Percentiles rank a stretch among this genome's conserved stretches.
Conservation (phyloP, 768 basidiomycete species). For the Roridomyces roridus region DNA sequence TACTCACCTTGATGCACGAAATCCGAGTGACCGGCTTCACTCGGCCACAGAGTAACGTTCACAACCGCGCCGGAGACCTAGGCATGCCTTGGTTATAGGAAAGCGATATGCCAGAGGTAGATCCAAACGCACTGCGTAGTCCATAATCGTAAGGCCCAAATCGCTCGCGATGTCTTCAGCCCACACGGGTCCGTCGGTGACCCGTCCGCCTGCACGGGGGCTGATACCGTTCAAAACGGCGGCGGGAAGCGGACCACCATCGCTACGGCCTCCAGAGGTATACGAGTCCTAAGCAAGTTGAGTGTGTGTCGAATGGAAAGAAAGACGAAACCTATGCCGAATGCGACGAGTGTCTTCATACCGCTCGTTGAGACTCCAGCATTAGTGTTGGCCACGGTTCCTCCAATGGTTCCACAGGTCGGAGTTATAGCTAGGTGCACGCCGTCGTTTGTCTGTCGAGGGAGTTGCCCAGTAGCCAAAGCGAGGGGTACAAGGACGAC, state of each 20-base stretch:
- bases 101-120: neutral
- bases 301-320: neutral
- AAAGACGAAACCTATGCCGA: slow-evolving; percentile 47
- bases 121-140: slow-evolving; percentile 51
- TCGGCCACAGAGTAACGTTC: slow-evolving; percentile 56
- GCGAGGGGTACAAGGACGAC: no score
- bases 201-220: slow-evolving; percentile 54
- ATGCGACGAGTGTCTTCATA: slow-evolving; percentile 57
- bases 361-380: slow-evolving; percentile 46
- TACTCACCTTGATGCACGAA: slow-evolving; percentile 53
- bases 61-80: slow-evolving; percentile 54
- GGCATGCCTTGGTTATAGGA: slow-evolving; percentile 32
- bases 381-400: slow-evolving; percentile 51
- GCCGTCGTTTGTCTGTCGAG: slow-evolving; percentile 30
- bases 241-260: slow-evolving; percentile 52
- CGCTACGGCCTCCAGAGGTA: slow-evolving; percentile 56
- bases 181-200: slow-evolving; percentile 60
- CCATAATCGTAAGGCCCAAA: slow-evolving; percentile 49
- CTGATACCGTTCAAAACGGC: slow-evolving; percentile 50
- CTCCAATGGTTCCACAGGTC: slow-evolving; percentile 46
- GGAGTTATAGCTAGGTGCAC: slow-evolving; percentile 55
- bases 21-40: slow-evolving; percentile 51
- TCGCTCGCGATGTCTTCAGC: slow-evolving; percentile 52
- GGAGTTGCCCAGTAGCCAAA: no score
- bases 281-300: slow-evolving; percentile 48